Base-by-base conservation (phyloP, 768 basidiomycete species). In the Fomitopsis serialis region DNA sequence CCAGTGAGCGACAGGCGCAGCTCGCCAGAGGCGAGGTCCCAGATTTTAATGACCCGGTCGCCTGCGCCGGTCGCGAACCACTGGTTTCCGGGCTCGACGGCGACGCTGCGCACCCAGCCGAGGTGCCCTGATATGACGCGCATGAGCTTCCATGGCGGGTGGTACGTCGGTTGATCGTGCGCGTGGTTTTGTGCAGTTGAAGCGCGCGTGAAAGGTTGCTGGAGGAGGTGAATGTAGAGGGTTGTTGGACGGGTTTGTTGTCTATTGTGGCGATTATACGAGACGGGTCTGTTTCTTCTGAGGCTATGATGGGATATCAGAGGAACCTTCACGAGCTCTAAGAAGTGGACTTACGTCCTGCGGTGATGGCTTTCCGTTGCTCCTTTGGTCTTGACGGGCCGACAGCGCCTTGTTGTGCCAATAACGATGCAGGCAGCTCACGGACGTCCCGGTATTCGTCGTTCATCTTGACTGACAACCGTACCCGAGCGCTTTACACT, bases 61-160 rank as follows among this genome's bases (percentile, higher is more conserved):
- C 97, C 97, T 0, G 97, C 97, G 54, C 97, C 97, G 0, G 94
- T 94, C 1, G 91, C 97, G 59, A 99, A 98, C 97, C 97, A 99
- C 66, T 95, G 73, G 74, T 99, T 99, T 10, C 94, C 97, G 10
- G 96, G 96, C 70, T 98, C 97, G 35, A 99, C 93, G 2, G 97
- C 93, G 15, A 91, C 89, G 63, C 89, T 88, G 53, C 97, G 82
- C 15, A 99, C 96, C 97, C 97, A 99, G 10, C 97, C 97, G 56
- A 99, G 70, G 71, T 99, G 96, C 0, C 97, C 97, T 1, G 94
- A 97, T 54, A 99, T 98, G 61, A 99, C 97, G 46, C 96, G 88
- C 57, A 85, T 77, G 47, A 99, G 85, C 69, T 97, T 97, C 97
- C 96, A 98, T 58, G 85, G 89, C 6, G 97, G 82, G 62, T 99